Evolutionary conservation across 2,329 filamentous ascomycete genomes (phyloP).

Genomic region (Fusarium sp.): DNA sequence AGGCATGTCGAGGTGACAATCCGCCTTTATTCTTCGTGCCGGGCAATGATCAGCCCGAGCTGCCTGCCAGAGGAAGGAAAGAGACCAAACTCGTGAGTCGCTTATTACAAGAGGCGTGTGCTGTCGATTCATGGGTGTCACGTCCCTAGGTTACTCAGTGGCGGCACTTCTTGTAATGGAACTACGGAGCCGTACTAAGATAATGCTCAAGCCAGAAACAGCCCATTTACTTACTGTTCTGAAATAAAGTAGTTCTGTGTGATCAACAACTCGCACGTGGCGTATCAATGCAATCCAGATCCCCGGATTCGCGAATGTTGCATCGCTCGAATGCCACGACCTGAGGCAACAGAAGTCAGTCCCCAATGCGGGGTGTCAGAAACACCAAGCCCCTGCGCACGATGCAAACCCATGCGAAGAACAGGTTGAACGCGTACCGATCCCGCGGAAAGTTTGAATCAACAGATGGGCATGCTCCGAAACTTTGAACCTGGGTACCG

Average conservation of each 20-base stretch:
- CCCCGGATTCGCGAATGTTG: not conserved
- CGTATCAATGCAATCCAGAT: not conserved
- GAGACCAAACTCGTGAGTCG: not conserved
- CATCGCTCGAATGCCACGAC: not conserved
- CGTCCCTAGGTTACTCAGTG: no score
- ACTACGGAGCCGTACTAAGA: no score
- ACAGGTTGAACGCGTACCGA: not conserved
- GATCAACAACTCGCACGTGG: not conserved
- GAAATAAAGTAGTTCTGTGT: no score
- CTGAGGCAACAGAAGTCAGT: not conserved
- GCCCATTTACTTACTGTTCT: no score
- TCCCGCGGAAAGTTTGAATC: not conserved
- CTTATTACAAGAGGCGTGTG: no score
- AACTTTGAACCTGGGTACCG: not conserved
- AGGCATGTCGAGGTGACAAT: not conserved
- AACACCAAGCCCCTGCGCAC: not conserved
- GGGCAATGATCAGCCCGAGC: not conserved
- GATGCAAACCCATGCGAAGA: not conserved
- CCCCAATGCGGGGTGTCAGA: not conserved
- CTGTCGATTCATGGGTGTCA: no score
- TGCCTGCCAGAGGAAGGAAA: not conserved
- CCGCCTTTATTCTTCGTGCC: not conserved
- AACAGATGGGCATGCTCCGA: slow-evolving; percentile 1
- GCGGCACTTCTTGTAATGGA: no score
- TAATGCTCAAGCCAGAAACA: no score